Base-by-base conservation (phyloP, 768 basidiomycete genomes). In the Tulasnella sp. region DNA sequence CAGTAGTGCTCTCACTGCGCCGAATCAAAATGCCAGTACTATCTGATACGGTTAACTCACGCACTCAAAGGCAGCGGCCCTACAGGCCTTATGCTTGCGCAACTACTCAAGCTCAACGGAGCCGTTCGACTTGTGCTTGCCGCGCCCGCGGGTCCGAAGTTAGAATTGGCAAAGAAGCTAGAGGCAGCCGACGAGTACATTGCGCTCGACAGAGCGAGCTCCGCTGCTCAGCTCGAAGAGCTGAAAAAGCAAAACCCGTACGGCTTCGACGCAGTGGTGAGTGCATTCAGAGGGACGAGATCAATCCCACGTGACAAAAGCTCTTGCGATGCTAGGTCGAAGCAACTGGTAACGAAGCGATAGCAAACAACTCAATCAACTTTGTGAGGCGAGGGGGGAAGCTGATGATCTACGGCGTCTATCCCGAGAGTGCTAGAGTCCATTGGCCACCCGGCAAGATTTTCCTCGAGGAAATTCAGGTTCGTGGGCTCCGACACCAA, bases 381-480 rank as follows among this genome's bases (percentile, higher is more conserved):
- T 94, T 93, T 77, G 94, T 96, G 32, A 85, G 92, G 39, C 82
- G 92, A 35, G 92, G 92, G 17, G 92, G 91, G 19, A 92, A 91
- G 3, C 79, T 93, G 78, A 89, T 93, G 88, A 85, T 93, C 59
- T 96, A 96, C 77, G 94, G 94, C 44, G 94, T 95, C 42, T 96
- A 95, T 78, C 89, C 89, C 79, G 89, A 94, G 81, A 88, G 88
- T 74, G 94, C 92, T 1, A 83, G 85, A 26, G 91, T 95, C 1
- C 87, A 89, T 76, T 95, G 92, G 92, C 86, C 92, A 1, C 94
- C 93, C 3, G 86, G 88, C 67, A 92, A 91, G 83, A 91, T 92
- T 71, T 87, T 89, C 79, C 81, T 83, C 12, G 88, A 91, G 77
- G 90, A 91, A 78, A 90, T 91, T 74, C 83, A 79, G 75, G 86